Conservation (phyloP, 2,329 filamentous ascomycete genomes). For the Periconia sp. region DNA sequence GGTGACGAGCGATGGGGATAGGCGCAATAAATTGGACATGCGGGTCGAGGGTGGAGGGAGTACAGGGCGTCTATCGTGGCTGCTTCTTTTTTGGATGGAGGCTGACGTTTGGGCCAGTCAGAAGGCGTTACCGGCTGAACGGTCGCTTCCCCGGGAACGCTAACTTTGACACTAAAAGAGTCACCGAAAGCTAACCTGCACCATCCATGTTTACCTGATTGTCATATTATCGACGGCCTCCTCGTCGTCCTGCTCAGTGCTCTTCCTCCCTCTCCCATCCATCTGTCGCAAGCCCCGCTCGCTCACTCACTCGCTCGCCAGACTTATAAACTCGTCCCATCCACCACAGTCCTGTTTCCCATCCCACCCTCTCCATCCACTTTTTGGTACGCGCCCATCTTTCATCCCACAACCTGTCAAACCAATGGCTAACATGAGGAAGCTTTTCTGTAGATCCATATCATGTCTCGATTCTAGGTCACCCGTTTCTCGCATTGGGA, state of each 20-base stretch:
- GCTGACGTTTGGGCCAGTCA: background rate
- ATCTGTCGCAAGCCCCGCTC: slow-evolving; percentile 11
- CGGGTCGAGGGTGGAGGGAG: background rate
- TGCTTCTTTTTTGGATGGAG: background rate
- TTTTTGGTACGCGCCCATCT: slow-evolving; percentile 33
- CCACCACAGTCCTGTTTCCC: slow-evolving; percentile 16
- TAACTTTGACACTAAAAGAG: slow-evolving; percentile 18
- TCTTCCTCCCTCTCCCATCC: slow-evolving; percentile 13
- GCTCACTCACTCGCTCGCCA: background rate
- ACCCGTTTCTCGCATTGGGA: slow-evolving; percentile 26
- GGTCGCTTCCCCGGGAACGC: slow-evolving; percentile 23
- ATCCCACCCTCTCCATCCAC: slow-evolving; percentile 20
- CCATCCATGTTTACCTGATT: slow-evolving; percentile 1
- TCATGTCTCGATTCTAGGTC: slow-evolving; percentile 34
- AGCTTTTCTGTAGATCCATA: slow-evolving; percentile 21
- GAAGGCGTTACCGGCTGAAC: background rate
- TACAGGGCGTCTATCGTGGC: slow-evolving; percentile 3
- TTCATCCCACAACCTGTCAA: slow-evolving; percentile 17
- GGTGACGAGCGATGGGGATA: background rate
- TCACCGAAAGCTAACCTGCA: slow-evolving; percentile 27
- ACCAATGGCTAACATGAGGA: slow-evolving; percentile 25
- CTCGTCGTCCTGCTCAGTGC: slow-evolving; percentile 17
- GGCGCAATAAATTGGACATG: background rate
- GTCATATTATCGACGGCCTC: slow-evolving; percentile 24
- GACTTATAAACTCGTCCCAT: slow-evolving; percentile 16